Base-by-base conservation (phyloP, 2,329 filamentous ascomycete genomes). In the Amphichorda felina region DNA sequence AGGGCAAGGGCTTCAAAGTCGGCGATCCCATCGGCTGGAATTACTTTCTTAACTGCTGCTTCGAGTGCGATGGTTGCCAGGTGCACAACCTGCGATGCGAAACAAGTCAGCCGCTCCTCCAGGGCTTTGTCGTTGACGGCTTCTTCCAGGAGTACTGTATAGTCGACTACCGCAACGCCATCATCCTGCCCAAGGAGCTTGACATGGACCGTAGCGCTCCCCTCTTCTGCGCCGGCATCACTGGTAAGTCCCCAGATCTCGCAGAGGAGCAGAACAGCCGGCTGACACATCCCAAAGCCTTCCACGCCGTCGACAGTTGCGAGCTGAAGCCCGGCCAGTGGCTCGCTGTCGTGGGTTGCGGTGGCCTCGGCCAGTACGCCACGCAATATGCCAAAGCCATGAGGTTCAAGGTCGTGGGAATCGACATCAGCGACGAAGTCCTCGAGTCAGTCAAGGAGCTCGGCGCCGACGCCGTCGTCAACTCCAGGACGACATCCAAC, bases 211-310 rank as follows among this genome's bases (percentile, higher is more conserved):
- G 13, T 49, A 54, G 4, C 54, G 63, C 24, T 60, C 64, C 13
- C 43, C 33, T 70, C 5, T 66, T 70, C 43, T 70, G 67, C 41
- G 66, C 67, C 1, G 66, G 66, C 2, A 60, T 69, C 34, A 70
- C 66, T 1, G 56, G 29, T 31, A 19, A 4, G 29, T 13, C 34
- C 17, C 8, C 16, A 8, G 13, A 14, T 17, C 10, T 15, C 26
- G 13, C n/a, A 28, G 6, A 13, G 7, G 26, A n/a, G 7, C 26
- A 13, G 14, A 13, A 28, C 24, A 27, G n/a, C n/a, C 16, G 11
- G 21, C 11, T 14, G 18, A 36, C 29, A 15, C n/a, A 15, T 6
- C 9, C 9, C 16, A 17, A 17, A 31, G 29, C 57, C 3, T 62
- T 57, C 43, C 55, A 60, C 40, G 53, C 55, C 10, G 50, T 62